phyloP scores from a whole-genome alignment of 2,329 filamentous ascomycete genomes.

The Mariannaea elegans region DNA sequence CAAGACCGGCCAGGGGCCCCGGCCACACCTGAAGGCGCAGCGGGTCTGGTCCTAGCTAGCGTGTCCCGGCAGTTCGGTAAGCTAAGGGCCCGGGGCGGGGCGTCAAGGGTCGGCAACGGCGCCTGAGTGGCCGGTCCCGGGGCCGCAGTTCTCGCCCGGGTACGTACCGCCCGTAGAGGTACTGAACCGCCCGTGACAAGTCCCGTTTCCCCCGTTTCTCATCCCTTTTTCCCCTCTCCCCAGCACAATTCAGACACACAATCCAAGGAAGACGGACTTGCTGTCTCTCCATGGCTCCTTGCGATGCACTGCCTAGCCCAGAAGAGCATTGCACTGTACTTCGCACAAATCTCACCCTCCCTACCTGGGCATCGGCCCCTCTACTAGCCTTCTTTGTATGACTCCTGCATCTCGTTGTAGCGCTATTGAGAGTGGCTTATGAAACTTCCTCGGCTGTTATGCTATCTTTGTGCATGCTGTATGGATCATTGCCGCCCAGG shows the following conservation, averaged over 20 bases:
- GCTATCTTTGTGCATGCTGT: not conserved
- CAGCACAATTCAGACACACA: not conserved
- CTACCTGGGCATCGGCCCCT: not conserved
- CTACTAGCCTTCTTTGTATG: not conserved
- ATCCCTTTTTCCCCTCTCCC: not conserved
- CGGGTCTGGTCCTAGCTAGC: constrained; percentile 40
- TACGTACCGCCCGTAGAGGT: constrained; percentile 26
- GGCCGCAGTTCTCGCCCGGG: constrained; percentile 31
- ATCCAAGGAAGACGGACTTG: not conserved
- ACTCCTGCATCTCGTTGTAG: not conserved
- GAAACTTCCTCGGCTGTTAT: not conserved
- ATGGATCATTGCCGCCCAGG: not conserved
- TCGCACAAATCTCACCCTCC: not conserved
- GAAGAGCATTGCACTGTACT: not conserved
- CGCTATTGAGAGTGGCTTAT: not conserved
- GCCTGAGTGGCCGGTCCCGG: constrained; percentile 41
- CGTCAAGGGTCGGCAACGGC: constrained; percentile 28
- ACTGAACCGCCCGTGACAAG: constrained; percentile 13
- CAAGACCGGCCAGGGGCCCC: constrained; percentile 8
- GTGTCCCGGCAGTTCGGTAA: constrained; percentile 49
- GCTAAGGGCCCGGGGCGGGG: constrained; percentile 37
- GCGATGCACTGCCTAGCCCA: constrained; percentile 22
- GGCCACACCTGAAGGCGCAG: constrained; percentile 7
- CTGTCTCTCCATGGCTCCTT: constrained; percentile 6
- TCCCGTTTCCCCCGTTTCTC: constrained; percentile 15